phyloP scores from a whole-genome alignment of 768 basidiomycete genomes.

The Amylocystis lapponica region DNA sequence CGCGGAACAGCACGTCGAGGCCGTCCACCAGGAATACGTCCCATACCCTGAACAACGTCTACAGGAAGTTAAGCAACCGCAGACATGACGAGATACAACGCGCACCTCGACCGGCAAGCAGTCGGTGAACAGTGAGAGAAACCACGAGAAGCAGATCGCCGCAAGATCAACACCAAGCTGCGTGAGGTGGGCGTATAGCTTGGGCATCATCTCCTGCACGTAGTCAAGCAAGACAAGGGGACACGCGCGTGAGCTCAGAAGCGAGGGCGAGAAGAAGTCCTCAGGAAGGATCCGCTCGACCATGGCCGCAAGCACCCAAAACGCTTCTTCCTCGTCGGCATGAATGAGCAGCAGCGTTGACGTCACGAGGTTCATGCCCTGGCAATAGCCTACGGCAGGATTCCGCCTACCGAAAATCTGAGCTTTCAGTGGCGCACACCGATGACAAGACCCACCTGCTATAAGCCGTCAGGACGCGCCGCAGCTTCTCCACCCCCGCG shows the following conservation, averaged over 20 bases:
- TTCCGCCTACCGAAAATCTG: slow-evolving; percentile 59
- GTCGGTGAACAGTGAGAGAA: slow-evolving; percentile 92
- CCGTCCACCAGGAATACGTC: slow-evolving; percentile 94
- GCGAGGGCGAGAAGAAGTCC: slow-evolving; percentile 89
- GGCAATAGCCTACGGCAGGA: slow-evolving; percentile 88
- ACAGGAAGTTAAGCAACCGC: background rate
- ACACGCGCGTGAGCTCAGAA: slow-evolving; percentile 91
- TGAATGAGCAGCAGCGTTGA: slow-evolving; percentile 91
- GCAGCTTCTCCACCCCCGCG: slow-evolving; percentile 85
- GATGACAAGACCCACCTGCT: slow-evolving; percentile 60
- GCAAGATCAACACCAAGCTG: slow-evolving; percentile 85
- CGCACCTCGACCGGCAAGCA: slow-evolving; percentile 90
- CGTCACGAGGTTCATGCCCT: slow-evolving; percentile 93
- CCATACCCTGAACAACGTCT: slow-evolving; percentile 96
- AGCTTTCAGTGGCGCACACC: background rate
- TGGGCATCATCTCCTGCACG: slow-evolving; percentile 71
- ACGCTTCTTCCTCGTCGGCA: slow-evolving; percentile 94
- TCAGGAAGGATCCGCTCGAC: slow-evolving; percentile 85
- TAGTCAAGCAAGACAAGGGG: slow-evolving; percentile 88
- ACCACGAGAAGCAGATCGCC: slow-evolving; percentile 98
- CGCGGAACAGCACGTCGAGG: slow-evolving; percentile 83
- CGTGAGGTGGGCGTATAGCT: slow-evolving; percentile 67
- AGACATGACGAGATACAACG: background rate
- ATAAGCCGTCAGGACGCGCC: slow-evolving; percentile 87
- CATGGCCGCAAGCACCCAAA: slow-evolving; percentile 89